Evolutionary conservation across 1,139 yeast species (phyloP).

Genomic region (Candida labiduridarum): DNA sequence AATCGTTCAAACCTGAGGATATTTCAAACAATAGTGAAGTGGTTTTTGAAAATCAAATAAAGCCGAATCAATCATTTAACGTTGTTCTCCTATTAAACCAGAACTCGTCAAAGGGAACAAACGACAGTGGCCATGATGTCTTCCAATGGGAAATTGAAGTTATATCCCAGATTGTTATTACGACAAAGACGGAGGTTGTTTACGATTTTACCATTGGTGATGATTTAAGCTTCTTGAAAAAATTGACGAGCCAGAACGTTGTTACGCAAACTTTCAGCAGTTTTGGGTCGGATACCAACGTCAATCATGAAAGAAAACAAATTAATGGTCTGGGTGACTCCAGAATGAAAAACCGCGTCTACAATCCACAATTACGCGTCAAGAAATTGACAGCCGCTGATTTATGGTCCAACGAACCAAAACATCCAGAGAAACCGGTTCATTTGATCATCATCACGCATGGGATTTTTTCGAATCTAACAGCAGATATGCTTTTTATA

Average conservation of each 20-base stretch:
- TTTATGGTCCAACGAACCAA: constrained; percentile 63
- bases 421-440: constrained; percentile 47
- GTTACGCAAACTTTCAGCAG: constrained; percentile 22
- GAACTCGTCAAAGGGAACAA: constrained; percentile 32
- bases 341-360: constrained; percentile 10
- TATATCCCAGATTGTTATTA: constrained; percentile 78
- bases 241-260: constrained; percentile 24
- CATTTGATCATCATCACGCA: constrained; percentile 83
- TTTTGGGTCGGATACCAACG: constrained; percentile 8
- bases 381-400: constrained; percentile 60
- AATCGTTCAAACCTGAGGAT: constrained; percentile 31
- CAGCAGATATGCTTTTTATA: constrained; percentile 85
- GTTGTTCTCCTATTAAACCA: constrained; percentile 49
- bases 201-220: constrained; percentile 68
- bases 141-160: constrained; percentile 84
- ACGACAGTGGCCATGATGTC: constrained; percentile 17
- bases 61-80: constrained; percentile 65
- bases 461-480: constrained; percentile 86
- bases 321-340: neutral
- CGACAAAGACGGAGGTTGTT: constrained; percentile 61
- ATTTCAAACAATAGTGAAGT: constrained; percentile 31
- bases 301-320: neutral
- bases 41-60: constrained; percentile 45
- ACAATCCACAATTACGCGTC: constrained; percentile 38
- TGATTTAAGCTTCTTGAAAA: constrained; percentile 34